Percentiles rank a stretch among this genome's conserved stretches.
phyloP scores from a whole-genome alignment of 331 rosid species.

The Ulmus americana region DNA sequence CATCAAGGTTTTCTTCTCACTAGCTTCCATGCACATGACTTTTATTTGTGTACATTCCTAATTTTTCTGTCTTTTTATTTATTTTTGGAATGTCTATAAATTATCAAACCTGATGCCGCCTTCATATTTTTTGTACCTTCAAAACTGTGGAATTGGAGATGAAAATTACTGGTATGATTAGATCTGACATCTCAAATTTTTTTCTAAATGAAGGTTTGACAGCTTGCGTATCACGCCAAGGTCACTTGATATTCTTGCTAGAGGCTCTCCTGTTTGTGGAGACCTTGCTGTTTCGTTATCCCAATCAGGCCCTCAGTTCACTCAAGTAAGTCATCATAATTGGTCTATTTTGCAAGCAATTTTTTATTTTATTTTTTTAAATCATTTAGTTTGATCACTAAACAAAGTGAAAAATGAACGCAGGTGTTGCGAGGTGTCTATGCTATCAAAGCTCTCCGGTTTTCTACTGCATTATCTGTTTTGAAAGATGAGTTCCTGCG shows the following conservation, averaged over 20 bases:
- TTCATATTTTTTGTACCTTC: constrained; percentile 18
- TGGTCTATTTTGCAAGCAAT: constrained; percentile 10
- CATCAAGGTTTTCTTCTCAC: constrained; percentile 66
- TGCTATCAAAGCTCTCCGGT: constrained; percentile 86
- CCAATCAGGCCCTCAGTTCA: constrained; percentile 97
- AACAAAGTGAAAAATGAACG: constrained; percentile 25
- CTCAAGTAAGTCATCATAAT: constrained; percentile 56
- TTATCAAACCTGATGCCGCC: constrained; percentile 13
- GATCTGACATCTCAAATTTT: constrained; percentile 27
- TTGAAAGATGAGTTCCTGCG: constrained; percentile 87
- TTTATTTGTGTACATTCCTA: neutral
- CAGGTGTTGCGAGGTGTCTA: constrained; percentile 91
- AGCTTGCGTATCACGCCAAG: constrained; percentile 96
- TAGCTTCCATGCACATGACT: constrained; percentile 1
- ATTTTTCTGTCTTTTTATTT: neutral
- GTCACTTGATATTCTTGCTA: constrained; percentile 89
- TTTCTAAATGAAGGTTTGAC: constrained; percentile 73
- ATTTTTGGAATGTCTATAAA: neutral
- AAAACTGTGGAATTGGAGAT: neutral
- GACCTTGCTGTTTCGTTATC: constrained; percentile 96
- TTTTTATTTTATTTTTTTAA: neutral
- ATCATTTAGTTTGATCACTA: constrained; percentile 27
- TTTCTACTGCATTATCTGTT: constrained; percentile 78
- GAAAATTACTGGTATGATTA: constrained; percentile 10
- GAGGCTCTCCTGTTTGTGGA: constrained; percentile 98